Conservation (phyloP, 2,329 filamentous ascomycete genomes). For the Talaromyces sp. region DNA sequence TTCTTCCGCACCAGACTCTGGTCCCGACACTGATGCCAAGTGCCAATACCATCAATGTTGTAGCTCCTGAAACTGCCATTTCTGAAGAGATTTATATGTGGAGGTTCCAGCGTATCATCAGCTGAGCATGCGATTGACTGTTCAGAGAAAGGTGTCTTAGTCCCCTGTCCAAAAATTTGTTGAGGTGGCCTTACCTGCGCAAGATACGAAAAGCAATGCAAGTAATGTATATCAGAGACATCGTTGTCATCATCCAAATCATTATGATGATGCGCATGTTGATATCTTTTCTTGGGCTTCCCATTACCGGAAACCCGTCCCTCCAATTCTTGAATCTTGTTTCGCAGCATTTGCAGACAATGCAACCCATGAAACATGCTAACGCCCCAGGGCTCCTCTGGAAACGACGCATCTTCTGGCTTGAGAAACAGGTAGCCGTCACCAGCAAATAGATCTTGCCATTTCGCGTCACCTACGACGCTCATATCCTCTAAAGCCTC, state of each 20-base stretch:
- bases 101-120: constrained; percentile 16
- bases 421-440: constrained; percentile 9
- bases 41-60: constrained; percentile 15
- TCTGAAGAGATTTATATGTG: neutral
- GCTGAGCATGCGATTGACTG: constrained; percentile 10
- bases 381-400: constrained; percentile 14
- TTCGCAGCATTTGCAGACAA: constrained; percentile 16
- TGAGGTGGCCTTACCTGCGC: constrained; percentile 12
- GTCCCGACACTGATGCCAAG: constrained; percentile 17
- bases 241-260: neutral
- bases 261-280: neutral
- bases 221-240: constrained; percentile 6
- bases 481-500: constrained; percentile 10
- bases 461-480: constrained; percentile 4
- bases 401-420: neutral
- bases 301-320: neutral
- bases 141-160: too few relatives aligned
- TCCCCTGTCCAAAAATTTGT: neutral
- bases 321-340: constrained; percentile 8
- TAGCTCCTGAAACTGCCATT: constrained; percentile 8
- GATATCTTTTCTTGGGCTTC: neutral
- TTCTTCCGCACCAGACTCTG: constrained; percentile 9
- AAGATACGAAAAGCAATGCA: constrained; percentile 18
- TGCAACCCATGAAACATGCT: constrained; percentile 19
- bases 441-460: neutral